These are phyloP conservation scores for Colletotrichum liriopes DNA, from an alignment of 2,329 filamentous ascomycete genomes.

Conservation along the genomic window DNA sequence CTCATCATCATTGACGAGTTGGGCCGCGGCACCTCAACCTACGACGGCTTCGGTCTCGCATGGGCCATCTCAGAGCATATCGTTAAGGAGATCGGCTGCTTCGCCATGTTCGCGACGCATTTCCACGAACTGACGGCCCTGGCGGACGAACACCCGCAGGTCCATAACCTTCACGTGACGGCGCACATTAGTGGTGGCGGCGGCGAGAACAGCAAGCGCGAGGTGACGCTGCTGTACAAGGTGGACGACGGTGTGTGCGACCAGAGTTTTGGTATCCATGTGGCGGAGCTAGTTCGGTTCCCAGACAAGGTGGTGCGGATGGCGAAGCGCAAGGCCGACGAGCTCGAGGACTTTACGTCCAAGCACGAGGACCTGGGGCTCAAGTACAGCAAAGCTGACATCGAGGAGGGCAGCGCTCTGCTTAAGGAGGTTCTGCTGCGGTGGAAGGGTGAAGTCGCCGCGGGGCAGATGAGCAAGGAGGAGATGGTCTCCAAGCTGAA, in stretches of 20 bases:
- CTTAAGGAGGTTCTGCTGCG: constrained; percentile 86
- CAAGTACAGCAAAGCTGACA: constrained; percentile 84
- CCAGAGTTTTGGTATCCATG: constrained; percentile 98
- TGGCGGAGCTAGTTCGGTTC: constrained; percentile 96
- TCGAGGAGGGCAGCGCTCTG: constrained; percentile 88
- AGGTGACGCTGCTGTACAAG: constrained; percentile 97
- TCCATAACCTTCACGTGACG: constrained; percentile 94
- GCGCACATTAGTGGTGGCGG: constrained; percentile 83
- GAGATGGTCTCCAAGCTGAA: constrained; percentile 86
- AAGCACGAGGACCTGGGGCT: constrained; percentile 77
- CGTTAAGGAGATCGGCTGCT: constrained; percentile 93
- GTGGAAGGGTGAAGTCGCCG: constrained; percentile 86
- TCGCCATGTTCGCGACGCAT: constrained; percentile 95
- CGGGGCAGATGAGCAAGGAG: constrained; percentile 74
- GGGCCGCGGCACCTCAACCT: constrained; percentile 95
- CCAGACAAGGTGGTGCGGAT: constrained; percentile 98
- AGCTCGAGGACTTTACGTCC: constrained; percentile 93
- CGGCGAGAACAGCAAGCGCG: constrained; percentile 72
- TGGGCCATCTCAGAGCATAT: constrained; percentile 99
- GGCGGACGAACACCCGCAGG: constrained; percentile 87
- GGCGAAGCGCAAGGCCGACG: constrained; percentile 99
- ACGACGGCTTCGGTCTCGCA: constrained; percentile 98
- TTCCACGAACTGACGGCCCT: constrained; percentile 98
- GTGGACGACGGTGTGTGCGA: constrained; percentile 96
- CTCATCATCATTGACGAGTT: constrained; percentile 99